A percentile compares a stretch with the other conserved stretches of the same genome.
Evolutionary conservation across 805 yeast species (phyloP).

Genomic region (Yamadazyma paraphyllophila): DNA sequence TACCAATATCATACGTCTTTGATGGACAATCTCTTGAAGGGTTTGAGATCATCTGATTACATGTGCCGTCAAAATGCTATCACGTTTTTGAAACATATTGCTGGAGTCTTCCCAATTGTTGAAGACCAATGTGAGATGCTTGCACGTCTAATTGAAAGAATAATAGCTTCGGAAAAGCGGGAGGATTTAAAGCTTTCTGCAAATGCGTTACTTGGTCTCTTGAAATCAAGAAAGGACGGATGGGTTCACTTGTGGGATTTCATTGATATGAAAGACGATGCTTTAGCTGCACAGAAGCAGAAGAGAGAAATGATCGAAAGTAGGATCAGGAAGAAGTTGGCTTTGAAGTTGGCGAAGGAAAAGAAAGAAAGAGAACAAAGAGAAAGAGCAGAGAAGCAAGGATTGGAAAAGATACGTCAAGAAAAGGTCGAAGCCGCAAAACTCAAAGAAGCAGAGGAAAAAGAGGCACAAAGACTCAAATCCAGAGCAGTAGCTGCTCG

Average conservation of each 20-base stretch:
- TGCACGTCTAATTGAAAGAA: constrained; percentile 43
- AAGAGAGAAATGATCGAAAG: constrained; percentile 24
- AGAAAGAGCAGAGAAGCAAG: constrained; percentile 4
- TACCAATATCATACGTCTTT: constrained; percentile 54
- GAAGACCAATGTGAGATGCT: constrained; percentile 63
- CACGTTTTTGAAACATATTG: constrained; percentile 65
- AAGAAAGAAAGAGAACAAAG: background rate
- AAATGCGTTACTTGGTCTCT: constrained; percentile 64
- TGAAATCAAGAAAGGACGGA: constrained; percentile 50
- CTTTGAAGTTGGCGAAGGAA: constrained; percentile 15
- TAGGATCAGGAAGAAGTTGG: constrained; percentile 14
- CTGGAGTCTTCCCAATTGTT: constrained; percentile 64
- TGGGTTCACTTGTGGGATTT: constrained; percentile 60
- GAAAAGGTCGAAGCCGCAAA: background rate
- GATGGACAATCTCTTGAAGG: constrained; percentile 39
- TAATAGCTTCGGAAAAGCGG: constrained; percentile 56
- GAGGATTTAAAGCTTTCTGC: constrained; percentile 81
- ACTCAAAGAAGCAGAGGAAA: constrained; percentile 3
- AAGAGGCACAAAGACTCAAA: constrained; percentile 1
- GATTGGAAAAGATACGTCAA: background rate
- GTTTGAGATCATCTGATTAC: constrained; percentile 56
- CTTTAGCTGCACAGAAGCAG: constrained; percentile 20
- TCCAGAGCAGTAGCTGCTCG: constrained; percentile 2
- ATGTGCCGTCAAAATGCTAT: constrained; percentile 80
- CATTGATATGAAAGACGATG: constrained; percentile 47